Base-by-base conservation (phyloP, 2,329 filamentous ascomycete species). In the Rhynchosporium graminicola region DNA sequence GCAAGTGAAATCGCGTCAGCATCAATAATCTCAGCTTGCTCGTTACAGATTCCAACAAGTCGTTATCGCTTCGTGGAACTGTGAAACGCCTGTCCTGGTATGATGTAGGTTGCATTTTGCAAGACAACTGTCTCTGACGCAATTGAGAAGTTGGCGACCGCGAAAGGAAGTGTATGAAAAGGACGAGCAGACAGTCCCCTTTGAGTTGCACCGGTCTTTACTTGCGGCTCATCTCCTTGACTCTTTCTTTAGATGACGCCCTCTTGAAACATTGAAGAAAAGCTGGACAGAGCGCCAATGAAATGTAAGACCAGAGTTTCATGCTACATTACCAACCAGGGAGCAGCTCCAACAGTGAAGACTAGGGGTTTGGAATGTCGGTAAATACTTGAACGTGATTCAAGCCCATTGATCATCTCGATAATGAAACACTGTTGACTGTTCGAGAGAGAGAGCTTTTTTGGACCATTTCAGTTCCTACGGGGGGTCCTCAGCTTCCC, bases 201-300 rank as follows among this genome's bases (percentile, higher is more conserved):
- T 29, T 33, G 47, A 6, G 47, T 33, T 28, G 47, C 47, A 50
- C 36, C 47, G 15, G 29, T 12, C 12, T 29, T 29, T 33, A 28
- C 47, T 31, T 50, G 47, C n/a, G 47, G 28, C 36, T 29, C 47
- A 50, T 50, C 47, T 50, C 47, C 47, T 29, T 50, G 47, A 29
- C 28, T 50, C 36, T 50, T 28, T 12, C 47, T 28, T 33, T 28
- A 29, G 8, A 50, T 29, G 12, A 50, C 47, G 3, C 12, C 47
- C 2, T 28, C 47, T 50, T 50, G 47, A 12, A 50, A 29, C 29
- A 50, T 20, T 20, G 1, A 20, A 20, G 1, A 20, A 20, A 20
- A 20, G 20, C 20, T 20, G 20, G 20, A 20, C 20, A 20, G 20
- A 20, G 20, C 20, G 20, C 20, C 20, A 1, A 20, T 20, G 20